Evolutionary conservation across 768 basidiomycete species (phyloP).

Genomic region (Coprinellus micaceus): DNA sequence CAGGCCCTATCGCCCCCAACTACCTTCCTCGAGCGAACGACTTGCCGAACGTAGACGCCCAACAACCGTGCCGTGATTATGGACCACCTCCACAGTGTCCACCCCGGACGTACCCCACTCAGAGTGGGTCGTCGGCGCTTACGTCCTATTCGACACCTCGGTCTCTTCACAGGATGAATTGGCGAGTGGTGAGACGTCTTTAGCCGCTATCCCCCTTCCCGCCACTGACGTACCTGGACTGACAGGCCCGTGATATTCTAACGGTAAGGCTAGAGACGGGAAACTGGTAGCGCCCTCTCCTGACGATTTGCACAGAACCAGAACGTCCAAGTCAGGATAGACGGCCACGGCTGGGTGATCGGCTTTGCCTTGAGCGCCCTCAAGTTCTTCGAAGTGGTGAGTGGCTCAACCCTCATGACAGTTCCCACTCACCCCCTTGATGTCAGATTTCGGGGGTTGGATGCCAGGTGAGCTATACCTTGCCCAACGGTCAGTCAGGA

Average conservation of each 20-base stretch:
- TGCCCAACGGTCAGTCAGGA: neutral
- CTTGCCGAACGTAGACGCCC: conserved; percentile 1
- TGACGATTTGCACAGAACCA: conserved; percentile 9
- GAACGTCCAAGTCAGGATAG: conserved; percentile 16
- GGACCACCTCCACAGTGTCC: conserved; percentile 2
- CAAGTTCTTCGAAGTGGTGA: conserved; percentile 14
- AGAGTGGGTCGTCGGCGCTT: neutral
- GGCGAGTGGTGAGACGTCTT: neutral
- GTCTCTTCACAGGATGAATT: neutral
- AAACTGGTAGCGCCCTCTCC: neutral
- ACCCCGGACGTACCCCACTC: conserved; percentile 1
- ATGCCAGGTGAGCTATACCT: conserved; percentile 3
- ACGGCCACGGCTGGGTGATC: conserved; percentile 20
- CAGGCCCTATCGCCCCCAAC: neutral
- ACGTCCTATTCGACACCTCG: neutral
- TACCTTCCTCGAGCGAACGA: neutral
- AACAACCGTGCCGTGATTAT: neutral
- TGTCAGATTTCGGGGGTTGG: conserved; percentile 7
- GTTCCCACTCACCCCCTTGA: neutral
- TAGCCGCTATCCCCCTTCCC: neutral
- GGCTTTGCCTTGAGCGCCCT: conserved; percentile 17
- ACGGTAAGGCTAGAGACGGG: neutral
- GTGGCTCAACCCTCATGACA: neutral
- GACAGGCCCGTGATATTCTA: neutral
- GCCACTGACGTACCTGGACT: neutral